Conservation (phyloP, 345 rosid genomes). For the Brassica juncea region DNA sequence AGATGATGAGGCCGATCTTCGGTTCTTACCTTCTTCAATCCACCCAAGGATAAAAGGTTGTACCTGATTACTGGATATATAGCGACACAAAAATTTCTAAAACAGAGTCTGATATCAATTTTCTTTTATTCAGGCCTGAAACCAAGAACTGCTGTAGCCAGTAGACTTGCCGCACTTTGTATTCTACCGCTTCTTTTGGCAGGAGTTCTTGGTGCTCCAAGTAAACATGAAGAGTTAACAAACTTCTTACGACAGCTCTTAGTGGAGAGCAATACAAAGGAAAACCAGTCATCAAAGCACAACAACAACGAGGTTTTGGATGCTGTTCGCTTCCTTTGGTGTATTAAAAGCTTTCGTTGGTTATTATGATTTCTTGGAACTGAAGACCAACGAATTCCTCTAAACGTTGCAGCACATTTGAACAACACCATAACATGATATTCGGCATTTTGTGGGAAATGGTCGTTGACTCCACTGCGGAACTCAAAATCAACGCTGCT, state of each 20-base stretch:
- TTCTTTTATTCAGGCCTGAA: conserved; percentile 63
- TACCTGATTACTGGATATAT: conserved; percentile 12
- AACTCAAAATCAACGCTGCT: conserved; percentile 79
- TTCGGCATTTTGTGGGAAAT: conserved; percentile 92
- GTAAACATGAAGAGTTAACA: conserved; percentile 65
- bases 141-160: conserved; percentile 77
- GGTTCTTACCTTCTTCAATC: conserved; percentile 57
- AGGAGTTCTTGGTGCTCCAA: conserved; percentile 88
- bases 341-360: conserved; percentile 27
- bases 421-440: conserved; percentile 78
- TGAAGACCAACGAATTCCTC: conserved; percentile 32
- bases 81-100: conserved; percentile 6
- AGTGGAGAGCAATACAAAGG: conserved; percentile 57
- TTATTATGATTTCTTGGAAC: conserved; percentile 17
- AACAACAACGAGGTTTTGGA: conserved; percentile 54
- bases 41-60: conserved; percentile 73
- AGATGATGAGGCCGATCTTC: conserved; percentile 81
- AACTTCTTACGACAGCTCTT: conserved; percentile 77
- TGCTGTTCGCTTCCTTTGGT: conserved; percentile 97
- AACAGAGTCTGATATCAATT: conserved; percentile 23
- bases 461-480: conserved; percentile 80
- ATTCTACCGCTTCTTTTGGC: conserved; percentile 88
- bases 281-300: conserved; percentile 54
- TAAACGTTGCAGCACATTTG: conserved; percentile 65
- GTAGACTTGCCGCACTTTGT: conserved; percentile 73